Base-by-base conservation (phyloP, 163 green algal species). In the Coccomyxa subellipsoidea region DNA sequence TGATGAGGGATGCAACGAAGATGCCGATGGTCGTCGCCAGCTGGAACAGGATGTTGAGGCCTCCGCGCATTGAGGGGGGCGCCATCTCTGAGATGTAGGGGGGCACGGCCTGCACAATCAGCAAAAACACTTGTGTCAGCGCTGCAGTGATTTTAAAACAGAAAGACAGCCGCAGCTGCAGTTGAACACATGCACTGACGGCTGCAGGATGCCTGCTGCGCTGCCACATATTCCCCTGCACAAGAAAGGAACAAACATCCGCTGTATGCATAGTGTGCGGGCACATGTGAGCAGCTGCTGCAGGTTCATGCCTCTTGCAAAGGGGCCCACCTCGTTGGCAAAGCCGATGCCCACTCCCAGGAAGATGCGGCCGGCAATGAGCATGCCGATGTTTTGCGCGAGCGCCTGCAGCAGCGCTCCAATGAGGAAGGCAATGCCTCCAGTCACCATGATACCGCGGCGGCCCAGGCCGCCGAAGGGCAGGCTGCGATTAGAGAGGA, bases 31-130 rank as follows among this genome's bases (percentile, higher is more conserved):
- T 39, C 0, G 32, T 39, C 32, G 27, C 27, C n/a, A 82, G 36
- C 85, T 95, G 91, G 84, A 94, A 95, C 25, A 93, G 80, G 81
- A 93, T 92, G 78, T 95, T 95, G 37, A 95, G 82, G 10, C 77
- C 85, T 34, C 92, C 92, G 32, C 87, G 85, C 53, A 88, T 7
- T 8, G 85, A 85, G 59, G 80, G 76, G 9, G 89, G 89, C 0
- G 89, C 87, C 84, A 89, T 89, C 80, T 90, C 88, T 32, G 77
- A 72, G 8, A 87, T 73, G 82, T 90, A 90, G 32, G 89, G 29
- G 31, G 70, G 32, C 8, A 77, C 70, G 1, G n/a, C 15, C 66
- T 36, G 66, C 2, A 9, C 7, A 36, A 23, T 27, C 27, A 73
- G 66, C 29, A 73, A 27, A 73, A 23, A 34, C 1, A 73, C 18